These are phyloP conservation scores for Malassezia japonica DNA, from an alignment of 1,284 basidiomycete species.

Conservation along the genomic window DNA sequence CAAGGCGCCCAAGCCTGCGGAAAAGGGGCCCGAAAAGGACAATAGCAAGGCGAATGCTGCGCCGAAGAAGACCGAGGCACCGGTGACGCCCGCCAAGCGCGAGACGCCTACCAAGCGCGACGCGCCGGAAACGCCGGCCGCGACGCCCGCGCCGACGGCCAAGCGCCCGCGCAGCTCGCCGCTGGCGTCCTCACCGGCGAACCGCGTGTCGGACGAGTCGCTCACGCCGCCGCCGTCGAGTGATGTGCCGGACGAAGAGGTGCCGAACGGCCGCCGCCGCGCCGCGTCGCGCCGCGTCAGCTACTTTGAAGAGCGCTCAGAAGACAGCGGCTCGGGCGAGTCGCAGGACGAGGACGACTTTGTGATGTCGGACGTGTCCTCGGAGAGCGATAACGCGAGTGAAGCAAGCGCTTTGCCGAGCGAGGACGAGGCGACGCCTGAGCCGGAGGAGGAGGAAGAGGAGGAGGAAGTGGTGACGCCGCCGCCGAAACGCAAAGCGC, in stretches of 20 bases:
- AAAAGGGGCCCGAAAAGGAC: not conserved
- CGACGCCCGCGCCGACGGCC: slow-evolving; percentile 8
- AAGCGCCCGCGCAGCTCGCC: not conserved
- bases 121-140: not conserved
- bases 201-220: not conserved
- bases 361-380: slow-evolving; percentile 7
- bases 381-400: not conserved
- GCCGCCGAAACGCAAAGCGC: not conserved
- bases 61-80: not conserved
- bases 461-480: not conserved
- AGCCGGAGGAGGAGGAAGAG: not conserved
- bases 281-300: slow-evolving; percentile 10
- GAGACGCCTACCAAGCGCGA: not conserved
- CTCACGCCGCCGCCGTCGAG: slow-evolving; percentile 11
- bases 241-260: not conserved
- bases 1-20: slow-evolving; percentile 1
- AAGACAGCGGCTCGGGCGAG: not conserved
- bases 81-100: slow-evolving; percentile 6
- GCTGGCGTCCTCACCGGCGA: not conserved
- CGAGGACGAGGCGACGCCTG: slow-evolving; percentile 8
- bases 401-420: slow-evolving; percentile 7
- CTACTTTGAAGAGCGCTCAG: slow-evolving; percentile 7
- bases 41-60: not conserved
- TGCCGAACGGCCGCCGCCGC: slow-evolving; percentile 7
- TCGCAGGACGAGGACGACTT: slow-evolving; percentile 10